Base-by-base conservation (phyloP, 176 grass and related monocot species). In the Cocos nucifera region DNA sequence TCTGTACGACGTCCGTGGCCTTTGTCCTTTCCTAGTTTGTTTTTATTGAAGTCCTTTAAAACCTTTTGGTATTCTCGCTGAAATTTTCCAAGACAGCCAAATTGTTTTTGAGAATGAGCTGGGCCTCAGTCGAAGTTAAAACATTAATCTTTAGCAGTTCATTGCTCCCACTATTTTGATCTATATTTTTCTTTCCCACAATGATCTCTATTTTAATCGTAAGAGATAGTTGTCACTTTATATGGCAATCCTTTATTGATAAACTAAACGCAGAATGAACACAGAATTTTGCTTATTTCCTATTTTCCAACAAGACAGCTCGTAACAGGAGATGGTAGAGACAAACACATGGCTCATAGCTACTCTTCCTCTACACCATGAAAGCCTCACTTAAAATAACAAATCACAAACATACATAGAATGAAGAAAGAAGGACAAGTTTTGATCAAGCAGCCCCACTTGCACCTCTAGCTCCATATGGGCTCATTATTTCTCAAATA, bases 381-480 rank as follows among this genome's bases (percentile, higher is more conserved):
- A 19, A 35, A 58, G 26, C 24, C 44, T 59, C 59, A 59, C 20
- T 14, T 3, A 18, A 56, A 53, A 70, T 18, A 25, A 17, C 26
- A 60, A 58, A 70, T 54, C 35, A 26, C 75, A 77, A 77, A 55
- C 66, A 70, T 70, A 30, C 29, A 22, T 57, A 15, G 17, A 71
- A 62, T 25, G 50, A 63, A 62, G 23, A 29, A 54, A 20, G 39
- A 28, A 57, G 49, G 69, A 50, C 9, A 28, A 14, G 64, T 24
- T 66, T 60, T 58, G 54, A 72, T 57, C 24, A 67, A 77, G 63
- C 66, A 78, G 22, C 58, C 57, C 52, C 3, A 8, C 3, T 3
- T 51, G 8, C 6, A 19, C 21, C 23, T 51, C 58, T 21, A 21
- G 21, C 21, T 29, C 35, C 35, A 44, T 44, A 44, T 44, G 10